phyloP scores from a whole-genome alignment of 345 rosid species.

The Syzygium oleosum region DNA sequence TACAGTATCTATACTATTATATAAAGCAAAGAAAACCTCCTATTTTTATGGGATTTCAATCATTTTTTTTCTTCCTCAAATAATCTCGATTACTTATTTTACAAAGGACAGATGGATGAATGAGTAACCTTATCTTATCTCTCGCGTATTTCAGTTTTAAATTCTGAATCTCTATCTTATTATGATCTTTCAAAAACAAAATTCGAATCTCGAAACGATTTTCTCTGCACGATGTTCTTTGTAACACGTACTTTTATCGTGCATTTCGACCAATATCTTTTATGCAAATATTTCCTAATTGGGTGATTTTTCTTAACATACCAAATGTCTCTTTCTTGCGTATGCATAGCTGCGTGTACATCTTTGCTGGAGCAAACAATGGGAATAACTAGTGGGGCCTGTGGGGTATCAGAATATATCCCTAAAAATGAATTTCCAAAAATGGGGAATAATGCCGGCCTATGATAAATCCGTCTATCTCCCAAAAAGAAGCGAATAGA shows the following conservation, averaged over 20 bases:
- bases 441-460: not conserved
- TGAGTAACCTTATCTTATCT: not conserved
- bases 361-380: not conserved
- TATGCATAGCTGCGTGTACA: not conserved
- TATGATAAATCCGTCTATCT: not conserved
- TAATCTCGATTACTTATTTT: not conserved
- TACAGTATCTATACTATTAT: not conserved
- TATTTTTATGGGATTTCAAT: not conserved
- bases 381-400: not conserved
- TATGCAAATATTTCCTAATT: not conserved
- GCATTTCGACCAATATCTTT: not conserved
- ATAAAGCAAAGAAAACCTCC: not conserved
- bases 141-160: not conserved
- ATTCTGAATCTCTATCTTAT: not conserved
- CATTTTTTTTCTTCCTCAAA: not conserved
- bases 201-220: too few species aligned
- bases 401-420: not conserved
- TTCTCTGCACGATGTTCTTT: too few species aligned
- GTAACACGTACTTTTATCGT: too few species aligned
- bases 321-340: not conserved
- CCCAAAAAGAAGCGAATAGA: not conserved
- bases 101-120: too few species aligned
- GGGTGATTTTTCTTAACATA: not conserved
- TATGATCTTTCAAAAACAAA: not conserved
- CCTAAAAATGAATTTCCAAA: not conserved